Evolutionary conservation across 352 stramenopile genomes (phyloP), one percentile per base, ranked within the genome.

Genomic region (Phytophthora pseudosyringae): DNA sequence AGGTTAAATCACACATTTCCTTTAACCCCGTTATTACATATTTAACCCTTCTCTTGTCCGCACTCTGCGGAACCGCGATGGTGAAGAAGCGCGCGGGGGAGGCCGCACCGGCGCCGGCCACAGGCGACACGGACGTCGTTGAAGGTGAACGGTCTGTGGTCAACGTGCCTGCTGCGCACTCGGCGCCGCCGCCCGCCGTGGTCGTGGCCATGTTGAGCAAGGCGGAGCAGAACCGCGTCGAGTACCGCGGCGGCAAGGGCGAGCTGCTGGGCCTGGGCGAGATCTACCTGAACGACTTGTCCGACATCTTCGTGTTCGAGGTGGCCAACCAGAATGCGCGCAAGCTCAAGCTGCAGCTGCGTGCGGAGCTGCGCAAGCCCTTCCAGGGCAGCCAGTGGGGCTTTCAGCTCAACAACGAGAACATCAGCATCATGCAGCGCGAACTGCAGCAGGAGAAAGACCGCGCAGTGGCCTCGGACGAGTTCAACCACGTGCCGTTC

Each of bases 371-470:
- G 55, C 81, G 85, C 48, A 94, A 94, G 45, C 89, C 87, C 6
- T 96, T 95, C 51, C 86, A 94, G 45, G 43, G 59, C 15, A 95
- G 76, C 44, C 56, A 69, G n/a, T 93, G 78, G 69, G 75, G 76
- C n/a, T 96, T 95, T 59, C 88, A 96, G 59, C 80, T 94, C 25
- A 83, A 96, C 57, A 96, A 96, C 63, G 88, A 96, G 67, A 96
- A 96, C 67, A 48, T 93, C 26, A 80, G 61, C 40, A 80, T 89
- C 45, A 69, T 88, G 45, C 72, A 89, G 21, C 58, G 66, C 15
- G 69, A 83, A 38, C 59, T 75, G 38, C 58, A 72, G 54, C 63
- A 72, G 46, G 36, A 75, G 31, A 72, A 67, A 18, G 69, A 81
- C 40, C 64, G 67, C 18, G 18, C 60, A 0, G 44, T 59, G n/a